Conservation (phyloP, 768 basidiomycete genomes). For the Sarcomyxa edulis region DNA sequence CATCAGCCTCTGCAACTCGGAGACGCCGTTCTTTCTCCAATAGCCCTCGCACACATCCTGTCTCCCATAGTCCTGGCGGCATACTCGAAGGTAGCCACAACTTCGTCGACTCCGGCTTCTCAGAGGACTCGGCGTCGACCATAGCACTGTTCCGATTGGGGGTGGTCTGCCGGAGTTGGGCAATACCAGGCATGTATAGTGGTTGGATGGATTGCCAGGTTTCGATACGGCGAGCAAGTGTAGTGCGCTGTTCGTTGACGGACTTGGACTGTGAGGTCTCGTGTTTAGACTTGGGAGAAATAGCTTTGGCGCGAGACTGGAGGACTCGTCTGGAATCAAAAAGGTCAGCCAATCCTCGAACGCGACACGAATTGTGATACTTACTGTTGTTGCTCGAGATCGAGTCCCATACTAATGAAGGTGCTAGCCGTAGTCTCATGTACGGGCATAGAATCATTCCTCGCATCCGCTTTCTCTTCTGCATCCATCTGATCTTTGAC, state of each 20-base stretch:
- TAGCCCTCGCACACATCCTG: background rate
- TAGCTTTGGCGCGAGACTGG: background rate
- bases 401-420: background rate
- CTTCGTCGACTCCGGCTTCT: background rate
- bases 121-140: too few species aligned
- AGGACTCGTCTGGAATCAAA: background rate
- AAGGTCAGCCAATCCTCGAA: background rate
- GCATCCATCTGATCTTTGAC: slow-evolving; percentile 2
- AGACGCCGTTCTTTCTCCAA: slow-evolving; percentile 9
- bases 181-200: slow-evolving; percentile 1
- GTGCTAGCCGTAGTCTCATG: background rate
- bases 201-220: background rate
- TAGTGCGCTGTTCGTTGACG: background rate
- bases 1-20: slow-evolving; percentile 13
- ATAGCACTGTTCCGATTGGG: background rate
- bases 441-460: background rate
- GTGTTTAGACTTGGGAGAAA: too few species aligned
- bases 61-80: background rate
- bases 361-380: background rate
- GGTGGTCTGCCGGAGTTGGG: background rate
- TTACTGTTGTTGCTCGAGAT: slow-evolving; percentile 7
- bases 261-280: too few species aligned
- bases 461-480: background rate
- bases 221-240: background rate
- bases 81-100: background rate